Conservation (phyloP, 148 eudicot species). For the Nepenthes mirabilis region DNA sequence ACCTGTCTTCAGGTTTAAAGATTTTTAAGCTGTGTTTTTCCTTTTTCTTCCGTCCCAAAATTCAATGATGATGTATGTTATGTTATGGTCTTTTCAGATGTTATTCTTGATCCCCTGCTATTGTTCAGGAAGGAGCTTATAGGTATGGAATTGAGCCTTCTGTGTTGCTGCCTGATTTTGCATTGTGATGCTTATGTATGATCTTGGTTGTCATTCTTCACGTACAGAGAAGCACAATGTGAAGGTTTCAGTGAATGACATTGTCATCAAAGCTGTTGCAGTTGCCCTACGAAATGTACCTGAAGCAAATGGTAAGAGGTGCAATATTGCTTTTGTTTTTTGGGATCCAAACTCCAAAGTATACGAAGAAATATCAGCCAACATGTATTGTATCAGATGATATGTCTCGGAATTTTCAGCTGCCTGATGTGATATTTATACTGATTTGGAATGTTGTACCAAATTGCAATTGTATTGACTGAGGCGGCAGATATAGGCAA, state of each 20-base stretch:
- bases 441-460: no score
- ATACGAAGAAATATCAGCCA: no score
- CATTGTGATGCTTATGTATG: neutral
- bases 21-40: neutral
- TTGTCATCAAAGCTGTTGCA: slow-evolving; percentile 97
- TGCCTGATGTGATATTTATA: no score
- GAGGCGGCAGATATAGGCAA: no score
- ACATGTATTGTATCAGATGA: no score
- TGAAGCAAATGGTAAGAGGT: slow-evolving; percentile 72
- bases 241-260: slow-evolving; percentile 96
- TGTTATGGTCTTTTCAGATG: slow-evolving; percentile 44
- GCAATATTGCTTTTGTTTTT: neutral
- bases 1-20: slow-evolving; percentile 61
- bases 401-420: no score
- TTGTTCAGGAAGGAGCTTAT: slow-evolving; percentile 77
- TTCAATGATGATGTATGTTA: slow-evolving; percentile 4
- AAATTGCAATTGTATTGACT: no score
- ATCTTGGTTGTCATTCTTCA: neutral
- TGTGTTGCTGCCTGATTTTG: neutral
- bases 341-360: no score
- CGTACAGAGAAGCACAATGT: slow-evolving; percentile 63
- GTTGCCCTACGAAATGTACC: slow-evolving; percentile 78
- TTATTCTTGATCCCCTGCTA: slow-evolving; percentile 78
- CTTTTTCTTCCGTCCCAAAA: neutral
- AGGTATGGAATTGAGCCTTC: slow-evolving; percentile 35